These are phyloP conservation scores for Pleurotus salmoneostramineus DNA, from an alignment of 768 basidiomycete species.

Conservation along the genomic window DNA sequence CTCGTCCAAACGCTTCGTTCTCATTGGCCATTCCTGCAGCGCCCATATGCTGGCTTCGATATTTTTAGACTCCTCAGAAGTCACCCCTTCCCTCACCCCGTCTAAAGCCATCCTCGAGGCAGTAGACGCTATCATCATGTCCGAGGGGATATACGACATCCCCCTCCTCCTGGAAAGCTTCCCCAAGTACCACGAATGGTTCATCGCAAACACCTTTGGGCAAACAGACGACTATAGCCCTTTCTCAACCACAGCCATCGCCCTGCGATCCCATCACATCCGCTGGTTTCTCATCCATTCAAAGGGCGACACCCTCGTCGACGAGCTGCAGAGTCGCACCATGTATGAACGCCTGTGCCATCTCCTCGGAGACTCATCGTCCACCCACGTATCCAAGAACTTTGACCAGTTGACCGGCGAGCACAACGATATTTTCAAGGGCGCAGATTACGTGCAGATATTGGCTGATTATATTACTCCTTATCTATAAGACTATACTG, in stretches of 20 bases:
- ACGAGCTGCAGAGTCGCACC: slow-evolving; percentile 53
- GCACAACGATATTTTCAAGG: slow-evolving; percentile 50
- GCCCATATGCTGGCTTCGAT: slow-evolving; percentile 78
- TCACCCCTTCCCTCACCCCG: slow-evolving; percentile 43
- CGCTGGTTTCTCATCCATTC: slow-evolving; percentile 78
- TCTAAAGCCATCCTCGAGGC: slow-evolving; percentile 33
- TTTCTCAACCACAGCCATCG: slow-evolving; percentile 41
- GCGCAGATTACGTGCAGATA: slow-evolving; percentile 40
- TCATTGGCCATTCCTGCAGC: slow-evolving; percentile 79
- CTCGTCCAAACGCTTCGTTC: slow-evolving; percentile 34
- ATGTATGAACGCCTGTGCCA: slow-evolving; percentile 54
- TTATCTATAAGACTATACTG: neutral
- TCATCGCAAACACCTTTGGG: slow-evolving; percentile 65
- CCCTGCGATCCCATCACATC: slow-evolving; percentile 31
- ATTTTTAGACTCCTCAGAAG: slow-evolving; percentile 48
- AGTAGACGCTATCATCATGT: slow-evolving; percentile 53
- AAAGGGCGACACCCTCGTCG: slow-evolving; percentile 63
- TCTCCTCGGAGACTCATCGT: slow-evolving; percentile 23
- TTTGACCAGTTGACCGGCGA: slow-evolving; percentile 41
- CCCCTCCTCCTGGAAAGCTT: slow-evolving; percentile 60
- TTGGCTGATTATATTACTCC: slow-evolving; percentile 33
- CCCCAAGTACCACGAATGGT: slow-evolving; percentile 67
- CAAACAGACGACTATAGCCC: slow-evolving; percentile 38
- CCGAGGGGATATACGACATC: slow-evolving; percentile 80
- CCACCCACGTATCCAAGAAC: slow-evolving; percentile 20